Evolutionary conservation across 2,329 filamentous ascomycete species (phyloP).

Genomic region (Aspergillus pseudonomiae): DNA sequence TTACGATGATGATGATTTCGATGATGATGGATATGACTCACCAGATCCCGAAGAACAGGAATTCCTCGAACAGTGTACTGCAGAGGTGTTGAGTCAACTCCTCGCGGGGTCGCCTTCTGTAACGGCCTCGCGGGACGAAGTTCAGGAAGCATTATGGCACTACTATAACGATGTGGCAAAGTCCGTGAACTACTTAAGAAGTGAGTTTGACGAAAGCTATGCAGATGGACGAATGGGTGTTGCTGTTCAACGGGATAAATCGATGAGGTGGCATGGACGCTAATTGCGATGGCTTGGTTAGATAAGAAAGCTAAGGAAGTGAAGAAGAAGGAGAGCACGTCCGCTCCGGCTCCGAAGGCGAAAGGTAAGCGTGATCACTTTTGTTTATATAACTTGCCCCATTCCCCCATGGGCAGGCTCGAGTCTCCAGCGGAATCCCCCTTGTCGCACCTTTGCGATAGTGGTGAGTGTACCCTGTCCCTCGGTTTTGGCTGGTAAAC

Average conservation of each 20-base stretch:
- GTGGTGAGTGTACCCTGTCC: constrained; percentile 21
- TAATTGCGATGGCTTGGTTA: constrained; percentile 15
- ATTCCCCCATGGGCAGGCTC: constrained; percentile 35
- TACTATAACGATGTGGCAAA: constrained; percentile 95
- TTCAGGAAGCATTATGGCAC: constrained; percentile 90
- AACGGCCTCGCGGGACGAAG: constrained; percentile 68
- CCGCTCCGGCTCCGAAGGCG: constrained; percentile 22
- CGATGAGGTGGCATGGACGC: background rate
- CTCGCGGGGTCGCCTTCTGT: constrained; percentile 62
- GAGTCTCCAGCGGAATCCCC: constrained; percentile 9
- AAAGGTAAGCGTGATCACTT: constrained; percentile 28
- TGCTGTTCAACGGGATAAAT: background rate
- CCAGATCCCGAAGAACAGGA: constrained; percentile 51
- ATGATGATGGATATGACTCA: constrained; percentile 46
- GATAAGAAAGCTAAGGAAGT: constrained; percentile 42
- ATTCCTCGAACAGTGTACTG: constrained; percentile 67
- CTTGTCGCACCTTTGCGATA: background rate
- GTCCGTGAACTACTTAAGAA: constrained; percentile 76
- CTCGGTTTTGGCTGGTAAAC: constrained; percentile 27
- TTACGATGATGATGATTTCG: constrained; percentile 47
- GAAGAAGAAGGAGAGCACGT: constrained; percentile 33
- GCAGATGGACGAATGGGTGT: background rate
- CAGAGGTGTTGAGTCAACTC: constrained; percentile 68
- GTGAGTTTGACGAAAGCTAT: constrained; percentile 43
- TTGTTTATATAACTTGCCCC: constrained; percentile 12